These are phyloP conservation scores for Nakazawaea siamensis DNA, from an alignment of 805 yeast species.

Conservation along the genomic window DNA sequence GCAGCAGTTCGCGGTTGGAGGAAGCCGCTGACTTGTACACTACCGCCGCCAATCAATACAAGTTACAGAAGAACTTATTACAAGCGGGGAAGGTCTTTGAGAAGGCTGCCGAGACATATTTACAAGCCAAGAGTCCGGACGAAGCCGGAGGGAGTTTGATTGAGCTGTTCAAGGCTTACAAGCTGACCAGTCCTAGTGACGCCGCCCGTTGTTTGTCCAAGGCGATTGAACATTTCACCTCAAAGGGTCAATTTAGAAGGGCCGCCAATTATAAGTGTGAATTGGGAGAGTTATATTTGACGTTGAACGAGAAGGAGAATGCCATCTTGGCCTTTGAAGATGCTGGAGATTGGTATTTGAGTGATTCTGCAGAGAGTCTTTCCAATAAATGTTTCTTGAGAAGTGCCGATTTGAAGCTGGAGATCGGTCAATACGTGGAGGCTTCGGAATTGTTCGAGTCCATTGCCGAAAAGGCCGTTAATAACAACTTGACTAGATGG, in stretches of 20 bases:
- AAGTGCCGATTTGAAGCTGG: slow-evolving; percentile 73
- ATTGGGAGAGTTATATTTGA: slow-evolving; percentile 66
- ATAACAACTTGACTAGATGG: slow-evolving; percentile 79
- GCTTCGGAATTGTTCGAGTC: slow-evolving; percentile 75
- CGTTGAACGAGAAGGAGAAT: slow-evolving; percentile 65
- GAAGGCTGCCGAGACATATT: slow-evolving; percentile 77
- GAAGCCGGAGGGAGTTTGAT: slow-evolving; percentile 87
- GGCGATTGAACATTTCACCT: slow-evolving; percentile 79
- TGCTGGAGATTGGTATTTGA: slow-evolving; percentile 93
- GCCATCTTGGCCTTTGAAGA: slow-evolving; percentile 79
- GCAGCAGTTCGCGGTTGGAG: slow-evolving; percentile 58
- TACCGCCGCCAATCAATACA: slow-evolving; percentile 89
- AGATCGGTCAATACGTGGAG: slow-evolving; percentile 54
- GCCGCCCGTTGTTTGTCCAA: slow-evolving; percentile 70
- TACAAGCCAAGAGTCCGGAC: slow-evolving; percentile 67
- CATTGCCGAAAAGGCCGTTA: slow-evolving; percentile 68
- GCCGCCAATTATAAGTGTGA: slow-evolving; percentile 94
- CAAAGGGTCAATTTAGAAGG: slow-evolving; percentile 90
- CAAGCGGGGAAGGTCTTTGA: slow-evolving; percentile 80
- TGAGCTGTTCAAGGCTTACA: slow-evolving; percentile 86
- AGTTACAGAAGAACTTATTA: slow-evolving; percentile 62
- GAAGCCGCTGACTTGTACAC: slow-evolving; percentile 88
- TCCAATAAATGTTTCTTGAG: slow-evolving; percentile 83
- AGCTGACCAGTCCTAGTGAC: slow-evolving; percentile 60
- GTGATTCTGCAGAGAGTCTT: slow-evolving; percentile 88